Evolutionary conservation across 1,139 yeast species (phyloP), one percentile per base, ranked within the genome.

Genomic region (Lodderomyces jiufengensis): DNA sequence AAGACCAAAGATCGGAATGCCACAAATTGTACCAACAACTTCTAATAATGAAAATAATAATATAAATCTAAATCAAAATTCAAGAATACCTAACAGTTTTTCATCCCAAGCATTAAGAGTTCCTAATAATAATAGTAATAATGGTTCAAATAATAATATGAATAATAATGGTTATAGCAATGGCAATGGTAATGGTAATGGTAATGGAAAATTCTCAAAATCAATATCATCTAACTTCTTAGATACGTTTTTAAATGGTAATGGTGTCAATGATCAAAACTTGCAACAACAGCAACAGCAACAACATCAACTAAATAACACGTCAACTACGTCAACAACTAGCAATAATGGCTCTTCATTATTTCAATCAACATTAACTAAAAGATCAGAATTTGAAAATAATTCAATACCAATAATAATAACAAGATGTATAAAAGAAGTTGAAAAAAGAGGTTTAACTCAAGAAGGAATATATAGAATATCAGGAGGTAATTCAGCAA

Each of bases 381-480:
- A 68, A 34, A 65, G 90, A 38, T 70, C 85, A 7, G 63, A 63
- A 12, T 71, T 62, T 45, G 97, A 92, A 52, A 71, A 73, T 13
- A 65, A 73, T 15, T 47, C 55, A 3, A 71, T 87, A 8, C 98
- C 98, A 5, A 59, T 77, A 43, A 76, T 92, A 29, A 73, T 92
- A 9, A 66, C 81, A 9, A 70, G 79, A 39, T 87, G 97, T 60
- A 61, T 88, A n/a, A 64, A 67, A 26, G 95, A 84, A 50, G 87
- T 92, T 33, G 96, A 90, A 59, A 54, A 57, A 29, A 66, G 88
- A 44, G 90, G 95, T 8, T 55, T 85, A 48, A 78, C 71, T 32
- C 64, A 70, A 55, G 97, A 90, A 59, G 98, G 98, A 5, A 74
- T 92, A 27, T 92, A 92, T 62, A 73, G 98, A 49, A 84, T 90